These are phyloP conservation scores for Priceomyces carsonii DNA, from an alignment of 805 yeast genomes.

Conservation along the genomic window DNA sequence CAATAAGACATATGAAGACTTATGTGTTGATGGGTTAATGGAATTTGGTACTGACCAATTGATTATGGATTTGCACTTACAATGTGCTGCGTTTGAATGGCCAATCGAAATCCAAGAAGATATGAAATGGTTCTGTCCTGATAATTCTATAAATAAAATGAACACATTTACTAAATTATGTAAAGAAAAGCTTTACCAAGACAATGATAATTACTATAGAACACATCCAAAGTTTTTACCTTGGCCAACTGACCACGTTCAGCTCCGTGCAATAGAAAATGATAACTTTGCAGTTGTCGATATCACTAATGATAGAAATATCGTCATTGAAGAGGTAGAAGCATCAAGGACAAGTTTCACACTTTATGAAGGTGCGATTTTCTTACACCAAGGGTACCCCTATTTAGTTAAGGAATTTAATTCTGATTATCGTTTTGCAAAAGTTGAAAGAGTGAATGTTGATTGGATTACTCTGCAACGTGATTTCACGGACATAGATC, in stretches of 20 bases:
- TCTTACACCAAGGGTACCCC: conserved; percentile 90
- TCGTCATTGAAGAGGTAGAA: conserved; percentile 86
- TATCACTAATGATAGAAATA: conserved; percentile 71
- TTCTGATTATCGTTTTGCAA: conserved; percentile 75
- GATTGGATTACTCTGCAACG: conserved; percentile 93
- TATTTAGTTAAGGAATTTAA: conserved; percentile 85
- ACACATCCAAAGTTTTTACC: conserved; percentile 60
- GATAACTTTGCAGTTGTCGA: conserved; percentile 88
- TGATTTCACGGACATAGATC: conserved; percentile 93
- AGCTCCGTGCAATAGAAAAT: conserved; percentile 82
- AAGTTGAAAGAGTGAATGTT: conserved; percentile 84
- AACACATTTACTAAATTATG: conserved; percentile 33
- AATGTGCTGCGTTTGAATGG: conserved; percentile 89
- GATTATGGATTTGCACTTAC: conserved; percentile 79
- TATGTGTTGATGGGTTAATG: conserved; percentile 38
- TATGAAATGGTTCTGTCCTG: conserved; percentile 53
- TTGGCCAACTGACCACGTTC: conserved; percentile 76
- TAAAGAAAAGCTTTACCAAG: conserved; percentile 35
- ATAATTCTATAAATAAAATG: conserved; percentile 12
- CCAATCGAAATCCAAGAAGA: conserved; percentile 63
- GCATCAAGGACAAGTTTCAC: conserved; percentile 88
- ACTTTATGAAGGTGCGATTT: conserved; percentile 87
- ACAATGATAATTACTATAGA: conserved; percentile 29
- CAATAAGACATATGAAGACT: conserved; percentile 41
- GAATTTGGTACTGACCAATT: conserved; percentile 33